phyloP scores from a whole-genome alignment of 192 early-diverging fungal species.

The Mortierella antarctica region DNA sequence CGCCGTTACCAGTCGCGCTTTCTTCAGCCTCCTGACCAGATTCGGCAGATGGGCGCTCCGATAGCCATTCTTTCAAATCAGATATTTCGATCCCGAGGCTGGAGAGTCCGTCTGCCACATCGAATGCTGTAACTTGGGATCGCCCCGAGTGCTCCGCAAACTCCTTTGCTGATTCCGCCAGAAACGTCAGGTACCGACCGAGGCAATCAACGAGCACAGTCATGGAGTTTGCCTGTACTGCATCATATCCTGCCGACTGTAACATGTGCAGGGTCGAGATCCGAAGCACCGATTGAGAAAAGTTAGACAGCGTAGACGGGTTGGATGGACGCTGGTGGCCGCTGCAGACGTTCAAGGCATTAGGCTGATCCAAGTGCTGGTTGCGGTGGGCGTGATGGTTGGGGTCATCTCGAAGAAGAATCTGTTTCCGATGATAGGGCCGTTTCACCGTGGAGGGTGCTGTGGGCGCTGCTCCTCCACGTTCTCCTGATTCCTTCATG shows the following conservation, averaged over 20 bases:
- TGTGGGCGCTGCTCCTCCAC: slow-evolving; percentile 2
- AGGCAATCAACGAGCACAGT: slow-evolving; percentile 64
- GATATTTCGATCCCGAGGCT: slow-evolving; percentile 56
- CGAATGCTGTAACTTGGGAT: slow-evolving; percentile 53
- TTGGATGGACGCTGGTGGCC: slow-evolving; percentile 36
- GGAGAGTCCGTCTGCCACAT: slow-evolving; percentile 55
- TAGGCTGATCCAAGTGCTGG: slow-evolving; percentile 16
- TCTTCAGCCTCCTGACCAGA: neutral
- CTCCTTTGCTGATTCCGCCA: slow-evolving; percentile 58
- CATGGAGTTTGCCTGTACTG: slow-evolving; percentile 52
- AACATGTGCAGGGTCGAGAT: slow-evolving; percentile 61
- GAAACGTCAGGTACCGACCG: slow-evolving; percentile 56
- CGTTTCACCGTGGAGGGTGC: slow-evolving; percentile 22
- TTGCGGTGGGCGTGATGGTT: slow-evolving; percentile 1
- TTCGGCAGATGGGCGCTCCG: too few relatives aligned
- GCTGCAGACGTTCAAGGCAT: slow-evolving; percentile 14
- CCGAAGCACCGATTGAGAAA: slow-evolving; percentile 63
- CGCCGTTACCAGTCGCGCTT: neutral
- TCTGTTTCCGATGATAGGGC: slow-evolving; percentile 23
- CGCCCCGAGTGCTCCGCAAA: slow-evolving; percentile 62
- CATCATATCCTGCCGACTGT: slow-evolving; percentile 66
- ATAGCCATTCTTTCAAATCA: slow-evolving; percentile 57
- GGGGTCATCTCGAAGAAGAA: slow-evolving; percentile 16
- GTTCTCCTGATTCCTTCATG: slow-evolving; percentile 33
- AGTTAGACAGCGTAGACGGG: slow-evolving; percentile 38